Conservation (phyloP, 108 stramenopile species). For the Fistulifera solaris region DNA sequence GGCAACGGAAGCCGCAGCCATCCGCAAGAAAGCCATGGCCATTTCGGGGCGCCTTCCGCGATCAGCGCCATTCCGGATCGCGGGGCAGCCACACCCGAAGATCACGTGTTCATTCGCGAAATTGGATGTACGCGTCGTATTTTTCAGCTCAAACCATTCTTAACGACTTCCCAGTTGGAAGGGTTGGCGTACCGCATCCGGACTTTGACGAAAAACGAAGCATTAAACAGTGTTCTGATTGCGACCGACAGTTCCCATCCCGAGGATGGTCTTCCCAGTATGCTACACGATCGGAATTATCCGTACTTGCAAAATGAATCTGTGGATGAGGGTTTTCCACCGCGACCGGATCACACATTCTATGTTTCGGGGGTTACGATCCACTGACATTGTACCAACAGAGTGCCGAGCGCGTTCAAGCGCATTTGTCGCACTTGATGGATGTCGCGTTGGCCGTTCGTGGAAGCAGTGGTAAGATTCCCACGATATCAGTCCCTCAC, state of each 20-base stretch:
- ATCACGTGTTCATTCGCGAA: conserved; percentile 35
- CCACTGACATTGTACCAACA: conserved; percentile 27
- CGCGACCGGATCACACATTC: conserved; percentile 29
- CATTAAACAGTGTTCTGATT: conserved; percentile 54
- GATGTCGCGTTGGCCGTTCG: conserved; percentile 47
- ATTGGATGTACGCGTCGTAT: conserved; percentile 67
- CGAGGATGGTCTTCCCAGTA: conserved; percentile 23
- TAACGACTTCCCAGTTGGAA: conserved; percentile 52
- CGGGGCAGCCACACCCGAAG: not conserved
- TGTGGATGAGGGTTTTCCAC: conserved; percentile 10
- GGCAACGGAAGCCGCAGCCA: not conserved
- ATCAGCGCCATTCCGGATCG: not conserved
- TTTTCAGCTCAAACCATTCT: conserved; percentile 50
- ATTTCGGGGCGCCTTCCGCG: not conserved
- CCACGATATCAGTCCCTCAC: conserved; percentile 59
- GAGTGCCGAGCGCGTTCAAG: conserved; percentile 14
- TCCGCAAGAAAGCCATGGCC: not conserved
- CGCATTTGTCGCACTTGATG: conserved; percentile 29
- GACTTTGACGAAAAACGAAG: conserved; percentile 43
- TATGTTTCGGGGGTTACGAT: conserved; percentile 74
- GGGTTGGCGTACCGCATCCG: conserved; percentile 67
- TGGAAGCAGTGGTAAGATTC: conserved; percentile 42
- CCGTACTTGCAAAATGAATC: conserved; percentile 3
- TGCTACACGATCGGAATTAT: conserved; percentile 16
- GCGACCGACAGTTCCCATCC: conserved; percentile 51